Conservation (phyloP, 2,329 filamentous ascomycete genomes). For the Ophiostoma ips region DNA sequence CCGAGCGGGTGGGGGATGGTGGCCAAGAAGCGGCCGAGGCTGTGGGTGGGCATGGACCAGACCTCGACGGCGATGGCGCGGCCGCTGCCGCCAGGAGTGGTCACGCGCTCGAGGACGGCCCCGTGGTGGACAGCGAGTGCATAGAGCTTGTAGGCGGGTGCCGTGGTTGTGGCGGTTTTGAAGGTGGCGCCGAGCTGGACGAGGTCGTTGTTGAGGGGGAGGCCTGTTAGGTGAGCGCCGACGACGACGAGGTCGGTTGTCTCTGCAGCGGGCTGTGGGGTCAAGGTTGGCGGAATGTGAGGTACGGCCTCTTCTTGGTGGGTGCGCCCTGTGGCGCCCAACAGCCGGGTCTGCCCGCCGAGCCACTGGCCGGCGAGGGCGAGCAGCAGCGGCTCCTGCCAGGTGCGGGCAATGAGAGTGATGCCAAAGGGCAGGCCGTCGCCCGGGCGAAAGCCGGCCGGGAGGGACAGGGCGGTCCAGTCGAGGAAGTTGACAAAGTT, state of each 20-base stretch:
- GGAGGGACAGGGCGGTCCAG: constrained; percentile 38
- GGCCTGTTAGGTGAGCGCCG: constrained; percentile 17
- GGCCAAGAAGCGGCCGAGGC: constrained; percentile 19
- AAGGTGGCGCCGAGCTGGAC: constrained; percentile 19
- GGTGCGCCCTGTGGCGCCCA: constrained; percentile 19
- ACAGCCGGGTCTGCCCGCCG: constrained; percentile 14
- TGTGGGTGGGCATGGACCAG: constrained; percentile 20
- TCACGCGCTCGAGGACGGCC: constrained; percentile 19
- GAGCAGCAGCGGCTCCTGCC: constrained; percentile 22
- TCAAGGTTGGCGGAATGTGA: not conserved
- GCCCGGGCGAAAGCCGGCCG: constrained; percentile 26
- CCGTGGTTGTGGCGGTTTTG: constrained; percentile 17
- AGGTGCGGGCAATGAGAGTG: constrained; percentile 23
- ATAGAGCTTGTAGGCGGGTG: constrained; percentile 20
- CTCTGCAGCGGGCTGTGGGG: not conserved
- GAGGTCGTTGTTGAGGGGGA: constrained; percentile 18
- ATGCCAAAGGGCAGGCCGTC: constrained; percentile 26
- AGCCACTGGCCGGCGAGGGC: constrained; percentile 14
- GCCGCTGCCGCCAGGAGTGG: constrained; percentile 15
- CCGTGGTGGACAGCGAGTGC: constrained; percentile 14
- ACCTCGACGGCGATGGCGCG: constrained; percentile 22
- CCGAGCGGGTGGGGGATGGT: constrained; percentile 22
- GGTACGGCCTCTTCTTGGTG: not conserved
- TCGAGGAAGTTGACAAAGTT: constrained; percentile 49
- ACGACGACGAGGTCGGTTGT: constrained; percentile 17